These are phyloP conservation scores for Seminavis robusta DNA, from an alignment of 108 stramenopile species.

Conservation along the genomic window DNA sequence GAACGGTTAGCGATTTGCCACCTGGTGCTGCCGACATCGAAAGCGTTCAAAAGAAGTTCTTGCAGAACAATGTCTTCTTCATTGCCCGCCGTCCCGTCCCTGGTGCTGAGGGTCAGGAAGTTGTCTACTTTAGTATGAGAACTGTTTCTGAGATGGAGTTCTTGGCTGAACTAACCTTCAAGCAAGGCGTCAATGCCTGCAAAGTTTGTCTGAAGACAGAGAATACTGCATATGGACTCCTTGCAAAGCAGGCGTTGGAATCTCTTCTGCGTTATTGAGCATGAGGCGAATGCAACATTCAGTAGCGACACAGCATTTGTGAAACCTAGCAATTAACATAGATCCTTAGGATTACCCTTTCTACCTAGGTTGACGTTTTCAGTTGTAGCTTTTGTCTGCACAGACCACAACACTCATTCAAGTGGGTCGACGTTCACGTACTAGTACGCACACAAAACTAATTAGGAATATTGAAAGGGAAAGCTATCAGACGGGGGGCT, in stretches of 20 bases:
- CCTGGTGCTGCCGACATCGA: conserved; percentile 75
- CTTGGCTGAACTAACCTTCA: conserved; percentile 92
- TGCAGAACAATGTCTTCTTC: conserved; percentile 76
- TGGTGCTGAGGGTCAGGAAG: conserved; percentile 88
- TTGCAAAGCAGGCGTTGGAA: conserved; percentile 82
- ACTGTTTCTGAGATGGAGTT: conserved; percentile 77
- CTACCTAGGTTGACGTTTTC: too few species aligned
- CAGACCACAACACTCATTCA: too few species aligned
- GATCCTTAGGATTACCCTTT: too few species aligned
- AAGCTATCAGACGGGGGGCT: too few species aligned
- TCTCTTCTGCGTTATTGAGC: conserved; percentile 58
- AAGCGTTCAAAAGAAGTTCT: conserved; percentile 71
- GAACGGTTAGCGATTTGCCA: conserved; percentile 68
- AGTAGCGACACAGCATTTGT: too few species aligned
- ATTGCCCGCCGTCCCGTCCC: conserved; percentile 93
- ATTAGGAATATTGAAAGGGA: too few species aligned
- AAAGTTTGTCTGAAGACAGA: conserved; percentile 93
- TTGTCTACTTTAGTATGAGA: conserved; percentile 86
- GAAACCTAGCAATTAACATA: too few species aligned
- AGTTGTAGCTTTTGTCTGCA: too few species aligned
- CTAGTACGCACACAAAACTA: too few species aligned
- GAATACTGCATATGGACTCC: conserved; percentile 57
- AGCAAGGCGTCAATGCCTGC: conserved; percentile 84
- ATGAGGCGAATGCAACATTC: too few species aligned
- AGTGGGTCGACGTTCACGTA: too few species aligned